Base-by-base conservation (phyloP, 2,329 filamentous ascomycete genomes). In the Penicillium vulpinum region DNA sequence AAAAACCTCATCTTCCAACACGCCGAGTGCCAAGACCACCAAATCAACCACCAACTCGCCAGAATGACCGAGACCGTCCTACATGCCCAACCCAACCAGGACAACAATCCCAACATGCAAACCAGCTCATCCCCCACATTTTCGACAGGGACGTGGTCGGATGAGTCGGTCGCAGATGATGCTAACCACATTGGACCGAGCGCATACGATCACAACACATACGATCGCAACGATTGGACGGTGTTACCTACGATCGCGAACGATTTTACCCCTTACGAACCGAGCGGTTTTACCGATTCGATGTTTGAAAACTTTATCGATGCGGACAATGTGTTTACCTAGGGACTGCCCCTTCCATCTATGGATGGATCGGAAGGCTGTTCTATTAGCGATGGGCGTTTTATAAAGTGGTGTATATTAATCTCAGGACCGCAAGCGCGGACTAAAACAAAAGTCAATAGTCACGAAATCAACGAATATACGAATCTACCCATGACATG, bases 1-100 rank as follows among this genome's bases (percentile, higher is more conserved):
- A 66, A 66, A 38, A 66, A 65, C 40, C 46, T 43, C 35, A 59
- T 66, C 2, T 66, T 66, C 35, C 57, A 61, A 16, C 64, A 66
- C 28, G 63, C 57, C 21, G 35, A 54, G 11, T 66, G 64, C 47
- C 51, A 64, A 24, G 61, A 65, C 29, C 56, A 53, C 3, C 54
- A 56, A 21, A 64, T 66, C 60, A 60, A 66, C 47, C 28, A 39
- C 15, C 53, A 66, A 26, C 56, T 66, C 5, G 56, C 58, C 4
- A 57, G 15, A 7, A 65, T 65, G 56, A 61, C 58, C 24, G 51
- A 65, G 29, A 52, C 39, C 6, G 51, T 57, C 8, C 43, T 57
- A 0, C 54, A 46, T 3, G n/a, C 4, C 11, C 51, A 41, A 28
- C 15, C 44, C 3, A 51, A 41, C 3, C 47, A 44, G 11, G 5